phyloP scores from a whole-genome alignment of 139 green algal species.

The Chlamydomonas sp. region DNA sequence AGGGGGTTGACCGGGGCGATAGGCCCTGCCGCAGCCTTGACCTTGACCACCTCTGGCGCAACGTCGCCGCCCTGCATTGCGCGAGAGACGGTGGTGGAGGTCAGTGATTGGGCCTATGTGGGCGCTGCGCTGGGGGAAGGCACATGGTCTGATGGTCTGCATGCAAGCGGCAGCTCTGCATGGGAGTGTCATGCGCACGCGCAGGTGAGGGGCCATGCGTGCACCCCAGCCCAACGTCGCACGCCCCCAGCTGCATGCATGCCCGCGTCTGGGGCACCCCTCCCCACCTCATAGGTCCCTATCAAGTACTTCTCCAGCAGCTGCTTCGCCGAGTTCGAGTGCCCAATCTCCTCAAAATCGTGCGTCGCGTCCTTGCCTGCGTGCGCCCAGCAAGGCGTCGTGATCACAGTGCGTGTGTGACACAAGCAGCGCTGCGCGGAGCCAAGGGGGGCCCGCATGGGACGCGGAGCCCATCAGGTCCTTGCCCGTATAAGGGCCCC shows the following conservation, averaged over 20 bases:
- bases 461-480: no score
- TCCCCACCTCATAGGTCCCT: constrained; percentile 55
- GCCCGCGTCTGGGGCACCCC: not conserved
- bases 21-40: constrained; percentile 9
- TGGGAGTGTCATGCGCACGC: not conserved
- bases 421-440: not conserved
- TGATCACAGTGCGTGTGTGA: no score
- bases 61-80: constrained; percentile 42
- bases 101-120: not conserved
- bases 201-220: not conserved
- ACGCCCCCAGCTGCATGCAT: not conserved
- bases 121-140: not conserved
- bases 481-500: no score
- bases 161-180: not conserved
- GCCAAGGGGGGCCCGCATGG: not conserved
- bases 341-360: constrained; percentile 87
- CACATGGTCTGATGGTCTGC: no score
- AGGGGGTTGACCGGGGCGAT: not conserved
- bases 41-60: constrained; percentile 12
- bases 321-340: constrained; percentile 71
- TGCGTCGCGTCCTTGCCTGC: constrained; percentile 78
- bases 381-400: no score
- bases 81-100: not conserved
- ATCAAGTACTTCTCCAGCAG: constrained; percentile 73
- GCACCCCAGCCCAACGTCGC: no score